These are phyloP conservation scores for Dalbergia cochinchinensis DNA, from an alignment of 306 rosid species.

Conservation along the genomic window DNA sequence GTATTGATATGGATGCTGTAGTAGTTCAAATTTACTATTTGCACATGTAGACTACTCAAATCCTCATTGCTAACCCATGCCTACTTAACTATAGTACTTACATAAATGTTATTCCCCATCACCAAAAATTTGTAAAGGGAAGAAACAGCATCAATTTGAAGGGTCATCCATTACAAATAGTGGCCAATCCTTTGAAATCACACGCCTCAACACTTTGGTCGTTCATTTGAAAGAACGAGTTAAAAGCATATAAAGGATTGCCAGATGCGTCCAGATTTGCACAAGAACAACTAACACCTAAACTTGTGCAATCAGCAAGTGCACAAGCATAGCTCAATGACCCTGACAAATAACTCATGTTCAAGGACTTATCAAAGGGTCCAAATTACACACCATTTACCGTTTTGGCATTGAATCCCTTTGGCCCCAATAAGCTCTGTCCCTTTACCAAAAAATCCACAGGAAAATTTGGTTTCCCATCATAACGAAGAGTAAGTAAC, in stretches of 20 bases:
- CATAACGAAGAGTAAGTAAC: constrained; percentile 44
- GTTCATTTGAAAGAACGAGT: constrained; percentile 63
- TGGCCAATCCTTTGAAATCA: constrained; percentile 52
- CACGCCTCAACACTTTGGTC: constrained; percentile 76
- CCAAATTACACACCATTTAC: constrained; percentile 63
- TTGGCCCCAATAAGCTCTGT: constrained; percentile 59
- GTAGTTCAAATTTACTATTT: background rate
- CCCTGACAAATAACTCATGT: background rate
- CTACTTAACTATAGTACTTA: background rate
- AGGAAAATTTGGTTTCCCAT: constrained; percentile 69
- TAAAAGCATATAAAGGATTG: constrained; percentile 68
- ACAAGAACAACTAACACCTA: constrained; percentile 59
- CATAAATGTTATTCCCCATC: constrained; percentile 35
- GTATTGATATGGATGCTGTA: background rate
- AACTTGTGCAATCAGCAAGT: constrained; percentile 64
- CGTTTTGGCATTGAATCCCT: constrained; percentile 66
- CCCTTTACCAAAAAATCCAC: constrained; percentile 70
- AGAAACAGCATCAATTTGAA: constrained; percentile 56
- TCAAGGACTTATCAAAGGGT: background rate
- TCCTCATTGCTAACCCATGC: background rate
- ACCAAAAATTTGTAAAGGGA: constrained; percentile 57
- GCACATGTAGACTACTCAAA: background rate
- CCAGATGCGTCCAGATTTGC: constrained; percentile 32
- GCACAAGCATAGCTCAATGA: constrained; percentile 62
- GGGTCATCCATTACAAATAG: constrained; percentile 53